Evolutionary conservation across 768 basidiomycete genomes (phyloP).

Genomic region (Mycena vulgaris): DNA sequence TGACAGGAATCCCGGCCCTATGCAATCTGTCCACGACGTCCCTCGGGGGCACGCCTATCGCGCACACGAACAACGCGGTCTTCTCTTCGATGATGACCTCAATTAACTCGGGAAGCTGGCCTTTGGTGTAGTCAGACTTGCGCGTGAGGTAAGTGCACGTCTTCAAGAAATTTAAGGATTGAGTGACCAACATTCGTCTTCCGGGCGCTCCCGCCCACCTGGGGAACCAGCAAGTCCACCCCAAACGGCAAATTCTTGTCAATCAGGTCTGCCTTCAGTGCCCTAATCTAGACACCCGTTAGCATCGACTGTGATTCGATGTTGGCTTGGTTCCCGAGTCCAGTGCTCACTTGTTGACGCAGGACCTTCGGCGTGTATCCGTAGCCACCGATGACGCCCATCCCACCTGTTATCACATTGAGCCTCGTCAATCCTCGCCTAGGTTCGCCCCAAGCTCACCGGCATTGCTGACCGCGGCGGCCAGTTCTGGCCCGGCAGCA

Average conservation of each 20-base stretch:
- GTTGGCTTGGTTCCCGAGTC: neutral
- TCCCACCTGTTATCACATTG: conserved; percentile 56
- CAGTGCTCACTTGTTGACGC: conserved; percentile 74
- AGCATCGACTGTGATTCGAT: neutral
- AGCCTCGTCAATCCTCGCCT: neutral
- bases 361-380: conserved; percentile 90
- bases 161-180: neutral
- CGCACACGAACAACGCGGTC: conserved; percentile 90
- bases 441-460: conserved; percentile 53
- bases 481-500: conserved; percentile 80
- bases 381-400: conserved; percentile 94
- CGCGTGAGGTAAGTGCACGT: conserved; percentile 2
- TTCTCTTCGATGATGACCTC: conserved; percentile 96
- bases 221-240: conserved; percentile 91
- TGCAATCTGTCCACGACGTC: conserved; percentile 87
- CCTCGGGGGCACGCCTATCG: conserved; percentile 89
- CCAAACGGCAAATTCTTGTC: conserved; percentile 89
- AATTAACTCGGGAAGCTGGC: conserved; percentile 85
- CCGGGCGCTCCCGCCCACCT: conserved; percentile 88
- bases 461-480: conserved; percentile 94
- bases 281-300: conserved; percentile 68
- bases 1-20: conserved; percentile 78
- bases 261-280: conserved; percentile 79
- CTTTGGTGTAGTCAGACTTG: conserved; percentile 90
- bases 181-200: conserved; percentile 83